Base-by-base conservation (phyloP, 345 rosid species). In the Capsella bursapastoris region DNA sequence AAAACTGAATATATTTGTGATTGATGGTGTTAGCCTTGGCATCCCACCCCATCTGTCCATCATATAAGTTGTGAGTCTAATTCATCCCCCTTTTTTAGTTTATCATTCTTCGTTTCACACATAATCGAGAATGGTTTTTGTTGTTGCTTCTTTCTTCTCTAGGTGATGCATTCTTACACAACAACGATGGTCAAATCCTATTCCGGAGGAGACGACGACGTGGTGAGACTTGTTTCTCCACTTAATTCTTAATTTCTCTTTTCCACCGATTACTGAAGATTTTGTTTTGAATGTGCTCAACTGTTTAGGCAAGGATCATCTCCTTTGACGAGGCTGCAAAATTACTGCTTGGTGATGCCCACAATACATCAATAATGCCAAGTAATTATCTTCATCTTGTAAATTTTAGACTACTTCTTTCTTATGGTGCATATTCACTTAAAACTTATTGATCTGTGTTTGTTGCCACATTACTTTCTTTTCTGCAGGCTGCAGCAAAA, bases 271-370 rank as follows among this genome's bases (percentile, higher is more conserved):
- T 18, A 18, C 22, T 18, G 1, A 18, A 18, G 22, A 18, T 18
- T 18, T 18, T 18, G 22, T 18, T 18, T 18, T 18, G 22, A 18
- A 18, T 18, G 22, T 18, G 22, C 22, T 18, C 22, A 18, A 18
- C 22, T 18, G 57, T 72, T 73, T 82, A 92, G 97, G 81, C 73
- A 57, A 81, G 79, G 53, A 63, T 90, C 76, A 87, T 87, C 82
- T 85, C 97, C 27, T 95, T 90, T 70, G 98, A 92, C 64, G 91
- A 83, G 71, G 93, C 92, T 71, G 98, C 98, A 31, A 77, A 60
- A 72, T 79, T 83, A 64, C 81, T 92, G 76, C 95, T 92, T 29
- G 97, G 98, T 8, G 89, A 87, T 80, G 87, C 88, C 48, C 88
- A 83, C 70, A 87, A 83, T 83, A 66, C 92, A 51, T 86, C 91